phyloP scores from a whole-genome alignment of 2,329 filamentous ascomycete species.

The Colletotrichum endophyticum region DNA sequence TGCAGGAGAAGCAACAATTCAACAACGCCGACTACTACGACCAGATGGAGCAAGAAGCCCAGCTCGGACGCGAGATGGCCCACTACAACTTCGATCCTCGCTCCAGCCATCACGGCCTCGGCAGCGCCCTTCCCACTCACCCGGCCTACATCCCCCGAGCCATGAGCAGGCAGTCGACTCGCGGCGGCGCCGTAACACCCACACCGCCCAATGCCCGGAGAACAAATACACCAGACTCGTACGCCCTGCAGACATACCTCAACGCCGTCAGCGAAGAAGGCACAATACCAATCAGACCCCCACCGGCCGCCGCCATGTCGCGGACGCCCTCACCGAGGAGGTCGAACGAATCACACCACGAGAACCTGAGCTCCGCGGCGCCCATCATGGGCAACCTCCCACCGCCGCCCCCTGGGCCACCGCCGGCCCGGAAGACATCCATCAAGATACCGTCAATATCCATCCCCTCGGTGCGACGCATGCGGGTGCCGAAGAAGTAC shows the following conservation, averaged over 20 bases:
- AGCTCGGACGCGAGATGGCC: slow-evolving; percentile 2
- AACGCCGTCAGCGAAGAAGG: slow-evolving; percentile 30
- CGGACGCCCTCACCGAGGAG: too few relatives aligned
- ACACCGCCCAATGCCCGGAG: slow-evolving; percentile 9
- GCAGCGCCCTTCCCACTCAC: slow-evolving; percentile 48
- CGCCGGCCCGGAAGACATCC: slow-evolving; percentile 23
- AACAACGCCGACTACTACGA: slow-evolving; percentile 47
- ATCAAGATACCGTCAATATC: slow-evolving; percentile 30
- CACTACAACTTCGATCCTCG: slow-evolving; percentile 34
- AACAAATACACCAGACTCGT: slow-evolving; percentile 33
- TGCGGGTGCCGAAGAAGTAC: slow-evolving; percentile 47
- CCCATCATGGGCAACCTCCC: too few relatives aligned
- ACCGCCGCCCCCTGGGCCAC: slow-evolving; percentile 29
- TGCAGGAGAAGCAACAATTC: slow-evolving; percentile 26
- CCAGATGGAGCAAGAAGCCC: slow-evolving; percentile 34
- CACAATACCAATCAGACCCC: too few relatives aligned
- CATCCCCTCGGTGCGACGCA: slow-evolving; percentile 43
- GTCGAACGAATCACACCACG: too few relatives aligned
- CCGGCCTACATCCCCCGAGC: slow-evolving; percentile 51
- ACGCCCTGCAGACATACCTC: slow-evolving; percentile 42
- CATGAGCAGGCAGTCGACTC: slow-evolving; percentile 30
- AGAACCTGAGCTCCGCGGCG: too few relatives aligned
- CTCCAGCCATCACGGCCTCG: slow-evolving; percentile 22
- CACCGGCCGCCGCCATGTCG: too few relatives aligned
- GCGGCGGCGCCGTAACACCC: too few relatives aligned